Base-by-base conservation (phyloP, 2,329 filamentous ascomycete species). In the Bertia moriformis region DNA sequence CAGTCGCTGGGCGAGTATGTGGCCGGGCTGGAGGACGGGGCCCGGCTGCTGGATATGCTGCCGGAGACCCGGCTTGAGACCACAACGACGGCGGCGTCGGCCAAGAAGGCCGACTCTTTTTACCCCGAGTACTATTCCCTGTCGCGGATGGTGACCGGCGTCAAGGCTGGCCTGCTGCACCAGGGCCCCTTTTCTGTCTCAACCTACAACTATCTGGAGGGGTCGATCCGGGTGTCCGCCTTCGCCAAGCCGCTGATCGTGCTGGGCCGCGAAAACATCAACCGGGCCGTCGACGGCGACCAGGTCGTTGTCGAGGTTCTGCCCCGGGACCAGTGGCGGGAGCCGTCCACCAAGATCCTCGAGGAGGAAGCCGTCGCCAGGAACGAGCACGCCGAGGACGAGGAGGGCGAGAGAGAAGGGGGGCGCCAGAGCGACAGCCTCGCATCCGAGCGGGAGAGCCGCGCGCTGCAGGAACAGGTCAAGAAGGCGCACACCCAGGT, bases 121-220 rank as follows among this genome's bases (percentile, higher is more conserved):
- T 98, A 96, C 50, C 78, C 85, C 0, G 89, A 96, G 53, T 88
- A 96, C 54, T 83, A 79, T 48, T 84, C 81, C 5, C 67, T 91
- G 55, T 95, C 89, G 3, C 93, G 81, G 58, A 83, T 96, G 75
- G 86, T 89, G 72, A 98, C 91, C 3, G 89, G 88, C 1, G 72
- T 95, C 41, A 93, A 93, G 63, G 77, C 77, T 39, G 87, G 88
- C 3, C 77, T 86, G 40, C 65, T 98, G 50, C 91, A 98, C 55
- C 89, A 96, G 60, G 91, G 91, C 4, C 79, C 84, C 18, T 98
- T 95, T 65, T 94, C 88, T 52, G 86, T 96, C 19, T 96, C 91
- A 4, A 85, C 86, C 1, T 98, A 96, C 67, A 98, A 98, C 62
- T 98, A 96, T 50, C 69, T 98, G 10, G 91, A 98, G 57, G 91